phyloP scores from a whole-genome alignment of 495 filamentous ascomycete genomes.

The Trypethelium eluteriae region DNA sequence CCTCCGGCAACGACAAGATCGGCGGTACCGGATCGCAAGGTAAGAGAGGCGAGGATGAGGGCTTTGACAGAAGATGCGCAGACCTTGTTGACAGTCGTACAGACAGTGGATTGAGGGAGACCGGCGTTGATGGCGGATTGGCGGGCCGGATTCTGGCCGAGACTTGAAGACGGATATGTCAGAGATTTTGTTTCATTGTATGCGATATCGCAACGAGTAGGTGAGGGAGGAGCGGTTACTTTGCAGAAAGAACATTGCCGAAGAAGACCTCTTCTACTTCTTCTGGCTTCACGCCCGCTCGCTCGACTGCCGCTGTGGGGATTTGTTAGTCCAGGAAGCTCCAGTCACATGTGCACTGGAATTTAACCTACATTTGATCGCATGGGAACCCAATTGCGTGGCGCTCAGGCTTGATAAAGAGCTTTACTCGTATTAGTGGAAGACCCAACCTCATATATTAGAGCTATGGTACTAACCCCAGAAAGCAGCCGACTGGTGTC shows the following conservation, averaged over 20 bases:
- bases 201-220: slow-evolving; percentile 13
- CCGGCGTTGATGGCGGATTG: slow-evolving; percentile 88
- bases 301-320: slow-evolving; percentile 67
- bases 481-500: slow-evolving; percentile 87
- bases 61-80: slow-evolving; percentile 92
- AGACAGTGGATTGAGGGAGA: slow-evolving; percentile 65
- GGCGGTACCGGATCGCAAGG: slow-evolving; percentile 90
- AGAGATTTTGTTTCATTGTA: slow-evolving; percentile 2
- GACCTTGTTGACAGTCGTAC: slow-evolving; percentile 96
- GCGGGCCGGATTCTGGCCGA: slow-evolving; percentile 92
- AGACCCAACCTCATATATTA: background rate
- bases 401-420: slow-evolving; percentile 80
- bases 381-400: slow-evolving; percentile 78
- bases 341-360: slow-evolving; percentile 1
- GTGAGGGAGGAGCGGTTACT: slow-evolving; percentile 48
- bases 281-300: slow-evolving; percentile 73
- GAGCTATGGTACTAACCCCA: slow-evolving; percentile 55
- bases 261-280: slow-evolving; percentile 95
- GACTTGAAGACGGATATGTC: slow-evolving; percentile 43
- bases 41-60: slow-evolving; percentile 89
- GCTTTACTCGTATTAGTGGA: slow-evolving; percentile 37
- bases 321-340: slow-evolving; percentile 17
- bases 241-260: slow-evolving; percentile 93
- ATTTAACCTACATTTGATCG: slow-evolving; percentile 66
- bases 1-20: slow-evolving; percentile 86